A percentile compares a stretch with the other conserved stretches of the same genome.
phyloP scores from a whole-genome alignment of 257 asterid species.

The Ajuga chamaepitys region DNA sequence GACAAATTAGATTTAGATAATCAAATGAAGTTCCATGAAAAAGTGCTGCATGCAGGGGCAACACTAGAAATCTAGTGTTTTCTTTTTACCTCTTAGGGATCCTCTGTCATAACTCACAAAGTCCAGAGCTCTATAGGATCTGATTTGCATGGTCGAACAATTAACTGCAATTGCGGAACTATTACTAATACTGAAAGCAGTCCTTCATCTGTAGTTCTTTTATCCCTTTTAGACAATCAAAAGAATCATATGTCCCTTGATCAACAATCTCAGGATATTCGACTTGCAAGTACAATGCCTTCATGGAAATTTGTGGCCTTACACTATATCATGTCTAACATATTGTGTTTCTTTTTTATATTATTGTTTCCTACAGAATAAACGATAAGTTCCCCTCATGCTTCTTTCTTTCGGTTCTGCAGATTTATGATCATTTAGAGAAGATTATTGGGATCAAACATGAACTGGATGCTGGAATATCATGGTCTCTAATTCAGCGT shows the following conservation, averaged over 20 bases:
- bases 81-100: background rate
- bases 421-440: conserved; percentile 74
- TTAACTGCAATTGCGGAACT: background rate
- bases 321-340: background rate
- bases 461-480: conserved; percentile 78
- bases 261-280: background rate
- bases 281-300: background rate
- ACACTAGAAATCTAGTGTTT: too few relatives aligned
- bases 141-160: background rate
- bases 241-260: background rate
- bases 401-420: conserved; percentile 23
- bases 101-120: background rate
- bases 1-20: too few relatives aligned
- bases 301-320: background rate
- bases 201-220: background rate
- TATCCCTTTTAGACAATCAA: background rate
- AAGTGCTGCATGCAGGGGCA: too few relatives aligned
- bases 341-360: background rate
- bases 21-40: too few relatives aligned
- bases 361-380: background rate
- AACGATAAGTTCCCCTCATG: background rate
- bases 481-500: conserved; percentile 92
- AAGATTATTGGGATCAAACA: conserved; percentile 82
- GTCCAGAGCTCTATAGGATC: background rate
- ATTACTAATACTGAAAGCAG: background rate